Base-by-base conservation (phyloP, 176 grass and related monocot genomes). In the Zoysia japonica region DNA sequence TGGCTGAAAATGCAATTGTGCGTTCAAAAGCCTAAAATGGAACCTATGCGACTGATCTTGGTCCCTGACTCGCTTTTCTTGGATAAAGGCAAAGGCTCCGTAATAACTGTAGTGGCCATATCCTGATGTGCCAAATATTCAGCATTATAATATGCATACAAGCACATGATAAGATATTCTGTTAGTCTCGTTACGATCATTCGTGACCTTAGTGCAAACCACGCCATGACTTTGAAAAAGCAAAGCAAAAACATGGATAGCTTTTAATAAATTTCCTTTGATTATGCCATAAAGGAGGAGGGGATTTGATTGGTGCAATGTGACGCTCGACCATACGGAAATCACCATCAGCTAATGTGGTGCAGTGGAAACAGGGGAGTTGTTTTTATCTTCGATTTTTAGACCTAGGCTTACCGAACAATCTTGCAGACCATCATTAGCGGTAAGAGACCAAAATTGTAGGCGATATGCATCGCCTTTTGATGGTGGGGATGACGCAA, bases 181-280 rank as follows among this genome's bases (percentile, higher is more conserved):
- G 79, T 64, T 75, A 47, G 50, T 48, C 81, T 75, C 81, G 48
- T 10, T 83, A 10, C 2, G 41, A 76, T 75, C 71, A 67, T 59
- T 20, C 81, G 75, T 75, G 56, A 76, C 67, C 80, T 74, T 46
- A 55, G 81, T 75, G 81, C 81, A 82, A 55, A 46, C 39, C 80
- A 67, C 41, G 42, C 41, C 13, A 44, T 16, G 9, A 2, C 80
- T 82, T 82, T 37, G 17, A 42, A 73, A 67, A 74, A 65, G 60
- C 2, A 1, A 82, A 65, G 49, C 19, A 15, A 44, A 82, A 51
- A 65, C 10, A 63, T 9, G 11, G 68, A 72, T 51, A 73, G 12
- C 57, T 52, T 75, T 75, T 55, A 49, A 66, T n/a, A 17, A 20
- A 67, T 54, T 9, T 47, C 9, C 61, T 67, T 72, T 67, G 17